Base-by-base conservation (phyloP, 1,139 yeast genomes). In the Diutina siamensis region DNA sequence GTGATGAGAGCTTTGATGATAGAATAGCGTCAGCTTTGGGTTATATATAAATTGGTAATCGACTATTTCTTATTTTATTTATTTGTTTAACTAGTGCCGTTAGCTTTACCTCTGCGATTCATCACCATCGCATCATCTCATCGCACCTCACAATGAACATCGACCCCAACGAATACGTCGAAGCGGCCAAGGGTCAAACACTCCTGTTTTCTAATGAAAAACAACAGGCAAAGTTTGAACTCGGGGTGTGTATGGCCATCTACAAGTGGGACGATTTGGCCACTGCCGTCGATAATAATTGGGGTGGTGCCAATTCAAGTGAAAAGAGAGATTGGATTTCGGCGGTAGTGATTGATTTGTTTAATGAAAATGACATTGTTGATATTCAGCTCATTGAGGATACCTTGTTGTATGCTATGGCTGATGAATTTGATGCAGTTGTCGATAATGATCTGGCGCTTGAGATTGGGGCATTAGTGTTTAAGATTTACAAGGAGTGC, bases 311-410 rank as follows among this genome's bases (percentile, higher is more conserved):
- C 15, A 85, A 85, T 44, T 83, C 95, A 12, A 76, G 73, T 1
- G 97, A 86, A 44, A 92, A 92, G 62, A 74, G 99, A 57, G 98
- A 92, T 59, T 94, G 98, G 98, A 73, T 89, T 50, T 80, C 88
- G 3, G 95, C 88, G 4, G 70, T 85, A 18, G 76, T 89, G 2
- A 77, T 87, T 42, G 97, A 88, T 40, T 68, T 88, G 47, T 92
- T 89, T 57, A 75, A 72, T 44, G 82, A 74, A 46, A 25, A 38
- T 20, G 72, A 65, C 46, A 64, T 71, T 10, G 85, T 89, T 8
- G 97, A 88, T 56, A 70, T 83, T 7, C 82, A 78, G 46, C 75
- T 83, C 51, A 76, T 92, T 25, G 97, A 92, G 62, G 95, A 85
- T 59, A 78, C 95, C 9, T 65, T 92, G 50, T 66, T 85, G 45